These are phyloP conservation scores for Pistacia integerrima DNA, from an alignment of 345 rosid genomes.

Conservation along the genomic window DNA sequence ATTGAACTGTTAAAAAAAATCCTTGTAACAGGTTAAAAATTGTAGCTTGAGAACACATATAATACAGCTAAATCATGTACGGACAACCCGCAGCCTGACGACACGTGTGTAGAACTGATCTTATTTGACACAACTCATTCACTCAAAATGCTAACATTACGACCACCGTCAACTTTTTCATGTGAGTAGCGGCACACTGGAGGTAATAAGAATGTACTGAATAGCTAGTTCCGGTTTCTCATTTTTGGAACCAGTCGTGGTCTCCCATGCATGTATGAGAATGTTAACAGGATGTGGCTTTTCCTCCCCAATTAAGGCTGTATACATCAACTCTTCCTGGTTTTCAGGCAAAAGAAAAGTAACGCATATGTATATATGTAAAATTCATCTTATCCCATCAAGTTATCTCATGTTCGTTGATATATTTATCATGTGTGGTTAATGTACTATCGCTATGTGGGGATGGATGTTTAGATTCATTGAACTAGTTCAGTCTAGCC, in stretches of 20 bases:
- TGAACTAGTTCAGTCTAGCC: neutral
- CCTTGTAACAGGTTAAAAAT: conserved; percentile 61
- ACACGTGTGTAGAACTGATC: conserved; percentile 70
- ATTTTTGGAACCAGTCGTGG: conserved; percentile 30
- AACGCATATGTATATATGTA: conserved; percentile 42
- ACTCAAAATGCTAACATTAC: conserved; percentile 62
- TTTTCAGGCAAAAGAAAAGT: conserved; percentile 36
- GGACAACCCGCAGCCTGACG: conserved; percentile 63
- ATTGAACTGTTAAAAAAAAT: neutral
- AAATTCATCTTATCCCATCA: conserved; percentile 21
- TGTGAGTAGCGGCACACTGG: conserved; percentile 36
- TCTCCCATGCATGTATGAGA: conserved; percentile 19
- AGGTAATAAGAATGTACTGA: conserved; percentile 33
- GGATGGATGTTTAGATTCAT: neutral
- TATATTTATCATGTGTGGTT: too few species aligned
- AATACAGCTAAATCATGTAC: conserved; percentile 60
- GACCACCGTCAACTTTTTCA: conserved; percentile 39
- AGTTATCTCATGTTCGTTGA: too few species aligned
- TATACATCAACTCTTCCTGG: conserved; percentile 25
- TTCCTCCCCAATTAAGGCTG: conserved; percentile 33
- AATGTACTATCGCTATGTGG: too few species aligned
- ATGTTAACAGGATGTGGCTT: conserved; percentile 25
- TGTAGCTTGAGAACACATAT: conserved; percentile 90
- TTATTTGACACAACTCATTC: conserved; percentile 64
- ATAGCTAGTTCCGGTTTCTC: conserved; percentile 36